Evolutionary conservation across 108 stramenopile genomes (phyloP), one percentile per base, ranked within the genome.

Genomic region (Conticribra weissflogii): DNA sequence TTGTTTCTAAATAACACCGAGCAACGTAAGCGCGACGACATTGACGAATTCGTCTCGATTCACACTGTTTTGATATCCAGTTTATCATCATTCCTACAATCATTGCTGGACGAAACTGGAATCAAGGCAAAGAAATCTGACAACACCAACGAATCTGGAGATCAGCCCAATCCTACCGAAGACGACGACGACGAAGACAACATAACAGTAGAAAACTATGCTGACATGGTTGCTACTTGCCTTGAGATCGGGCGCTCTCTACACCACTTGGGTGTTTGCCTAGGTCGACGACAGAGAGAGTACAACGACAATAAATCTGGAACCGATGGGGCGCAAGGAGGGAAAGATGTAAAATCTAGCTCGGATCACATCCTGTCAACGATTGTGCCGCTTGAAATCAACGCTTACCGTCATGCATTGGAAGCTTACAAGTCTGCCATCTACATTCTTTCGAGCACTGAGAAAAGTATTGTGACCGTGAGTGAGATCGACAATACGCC

Each of bases 191-290:
- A 3, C 1, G 47, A 29, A 17, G 48, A 36, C n/a, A 51, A 9
- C 24, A 66, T 66, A 33, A 65, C 65, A 16, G 18, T 47, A 19
- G 36, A 66, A 21, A 71, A 78, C 65, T 71, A 72, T 58, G 53
- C 79, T 2, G 56, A 63, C 0, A 68, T 77, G 44, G 70, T 77
- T 31, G 63, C 83, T 23, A 64, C 33, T 57, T 83, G 79, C 29
- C 58, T 83, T 18, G 83, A 83, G 51, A 64, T 73, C 49, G 83
- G 83, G 5, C 65, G 83, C 25, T 56, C 83, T 19, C 74, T 83
- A 33, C 79, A 83, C 67, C 75, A 81, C 54, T 71, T 79, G 14
- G 83, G 83, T 0, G 54, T 81, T 21, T 71, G 71, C 55, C 79
- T 83, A 32, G 83, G 83, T 41, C 63, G 73, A 25, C 69, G 68